Base-by-base conservation (phyloP, 2,329 filamentous ascomycete species). In the Blumeria hordei region DNA sequence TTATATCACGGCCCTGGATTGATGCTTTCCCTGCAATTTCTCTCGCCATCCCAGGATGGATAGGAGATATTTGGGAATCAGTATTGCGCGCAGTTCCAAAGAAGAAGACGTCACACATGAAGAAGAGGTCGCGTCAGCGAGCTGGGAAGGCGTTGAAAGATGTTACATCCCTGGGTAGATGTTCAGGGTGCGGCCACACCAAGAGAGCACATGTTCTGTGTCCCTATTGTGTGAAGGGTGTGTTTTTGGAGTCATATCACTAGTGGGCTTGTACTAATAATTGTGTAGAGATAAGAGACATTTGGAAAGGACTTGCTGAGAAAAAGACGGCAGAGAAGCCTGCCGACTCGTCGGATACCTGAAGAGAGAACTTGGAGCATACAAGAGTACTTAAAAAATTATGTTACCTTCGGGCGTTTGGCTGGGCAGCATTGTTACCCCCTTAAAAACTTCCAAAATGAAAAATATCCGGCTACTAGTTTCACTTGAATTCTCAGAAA, bases 101-200 rank as follows among this genome's bases (percentile, higher is more conserved):
- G 76, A 96, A 94, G 73, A 98, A 96, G 77, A 93, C 88, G 36
- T 95, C 90, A 44, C 87, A 98, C 69, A 86, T 86, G 73, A 94
- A 92, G 73, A 94, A 88, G 75, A 78, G 92, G 62, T 82, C 88
- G 66, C 80, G 93, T 64, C 88, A 94, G 66, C 84, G 96, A 81
- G 90, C 88, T 28, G 92, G 92, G 64, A 98, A 98, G 71, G 90
- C 81, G 47, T 69, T 98, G 62, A 85, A 94, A 71, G 92, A 98
- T 66, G 80, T 94, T 56, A 92, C 83, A 59, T 77, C 78, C 55
- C 70, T 98, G 62, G 94, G 88, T 71, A 85, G 80, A 65, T 98
- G 92, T 67, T 85, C 90, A 0, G 85, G 81, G 12, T 98, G 92
- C 64, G 93, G 92, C 52, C 77, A 83, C 65, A 71, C 80, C 32